Evolutionary conservation across 148 eudicot species (phyloP).

Genomic region (Nyssa sinensis): DNA sequence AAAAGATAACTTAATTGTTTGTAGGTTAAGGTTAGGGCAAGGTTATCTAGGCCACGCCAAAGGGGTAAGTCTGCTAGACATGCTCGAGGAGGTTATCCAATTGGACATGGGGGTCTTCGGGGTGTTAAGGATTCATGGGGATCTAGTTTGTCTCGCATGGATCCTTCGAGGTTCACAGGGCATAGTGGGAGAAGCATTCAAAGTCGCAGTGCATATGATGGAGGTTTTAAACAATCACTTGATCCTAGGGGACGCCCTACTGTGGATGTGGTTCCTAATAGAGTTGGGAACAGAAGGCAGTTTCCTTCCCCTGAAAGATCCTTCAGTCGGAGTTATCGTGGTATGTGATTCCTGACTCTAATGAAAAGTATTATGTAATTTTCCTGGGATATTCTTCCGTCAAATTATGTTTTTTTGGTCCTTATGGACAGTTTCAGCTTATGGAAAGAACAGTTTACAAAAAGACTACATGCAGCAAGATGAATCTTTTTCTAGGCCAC

Average conservation of each 20-base stretch:
- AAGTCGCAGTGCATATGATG: neutral
- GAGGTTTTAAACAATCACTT: neutral
- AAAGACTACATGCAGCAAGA: neutral
- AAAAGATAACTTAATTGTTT: neutral
- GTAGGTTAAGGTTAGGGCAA: constrained; percentile 10
- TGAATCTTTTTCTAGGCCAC: constrained; percentile 5
- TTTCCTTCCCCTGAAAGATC: constrained; percentile 4
- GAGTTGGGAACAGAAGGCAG: neutral
- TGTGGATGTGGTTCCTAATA: constrained; percentile 3
- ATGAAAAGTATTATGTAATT: neutral
- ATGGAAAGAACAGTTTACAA: neutral
- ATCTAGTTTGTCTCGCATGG: neutral
- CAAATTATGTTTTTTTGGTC: neutral
- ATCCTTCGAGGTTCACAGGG: neutral
- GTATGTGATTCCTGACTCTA: neutral
- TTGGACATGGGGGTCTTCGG: neutral
- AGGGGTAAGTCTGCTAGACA: constrained; percentile 1
- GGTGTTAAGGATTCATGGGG: neutral
- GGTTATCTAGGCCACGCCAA: constrained; percentile 6
- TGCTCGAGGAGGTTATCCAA: constrained; percentile 6
- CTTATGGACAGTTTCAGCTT: neutral
- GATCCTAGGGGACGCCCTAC: neutral
- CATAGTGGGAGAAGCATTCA: neutral
- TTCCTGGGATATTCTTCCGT: neutral
- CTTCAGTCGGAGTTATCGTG: neutral